Base-by-base conservation (phyloP, 768 basidiomycete species). In the Suillus brevipes region DNA sequence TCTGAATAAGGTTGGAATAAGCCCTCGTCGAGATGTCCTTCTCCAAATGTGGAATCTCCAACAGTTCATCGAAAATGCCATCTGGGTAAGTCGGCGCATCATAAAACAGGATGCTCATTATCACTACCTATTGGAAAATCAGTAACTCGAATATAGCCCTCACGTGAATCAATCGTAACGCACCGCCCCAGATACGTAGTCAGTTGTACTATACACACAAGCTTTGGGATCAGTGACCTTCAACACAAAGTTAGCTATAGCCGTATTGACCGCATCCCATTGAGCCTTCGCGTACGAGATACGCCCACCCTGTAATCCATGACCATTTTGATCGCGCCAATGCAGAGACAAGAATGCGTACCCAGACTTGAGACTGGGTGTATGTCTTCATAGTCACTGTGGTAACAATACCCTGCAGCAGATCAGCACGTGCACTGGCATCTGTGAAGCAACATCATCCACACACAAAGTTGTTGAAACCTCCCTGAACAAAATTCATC, bases 321-420 rank as follows among this genome's bases (percentile, higher is more conserved):
- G 1, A 23, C 63, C 16, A n/a, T 63, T 14, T 34, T 37, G 25
- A 18, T 50, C 6, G 5, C 2, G 10, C 25, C 49, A 56, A n/a
- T 56, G 7, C 36, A 16, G 13, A 9, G 16, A 23, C 37, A 16
- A 2, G n/a, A 8, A 6, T 2, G 61, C 82, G 16, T 75, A 89
- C 87, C 87, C 87, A 89, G 64, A 89, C 83, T 73, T 82, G 72
- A 0, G 76, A 75, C 74, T 89, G 87, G 7, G 87, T 83, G 69
- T 80, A 80, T 0, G 85, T 79, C 66, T 82, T 82, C 25, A 89
- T 61, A 0, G 82, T 85, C 68, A 89, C 85, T 49, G 74, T 79
- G 0, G 87, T 89, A 4, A 89, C 85, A 42, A 89, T 84, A 1
- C 88, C 89, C 81, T 83, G 45, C 16, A 43, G 37, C 20, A 49